Percentiles rank a stretch among this genome's conserved stretches.
These are phyloP conservation scores for Salix koriyanagi DNA, from an alignment of 345 rosid genomes.

Conservation along the genomic window DNA sequence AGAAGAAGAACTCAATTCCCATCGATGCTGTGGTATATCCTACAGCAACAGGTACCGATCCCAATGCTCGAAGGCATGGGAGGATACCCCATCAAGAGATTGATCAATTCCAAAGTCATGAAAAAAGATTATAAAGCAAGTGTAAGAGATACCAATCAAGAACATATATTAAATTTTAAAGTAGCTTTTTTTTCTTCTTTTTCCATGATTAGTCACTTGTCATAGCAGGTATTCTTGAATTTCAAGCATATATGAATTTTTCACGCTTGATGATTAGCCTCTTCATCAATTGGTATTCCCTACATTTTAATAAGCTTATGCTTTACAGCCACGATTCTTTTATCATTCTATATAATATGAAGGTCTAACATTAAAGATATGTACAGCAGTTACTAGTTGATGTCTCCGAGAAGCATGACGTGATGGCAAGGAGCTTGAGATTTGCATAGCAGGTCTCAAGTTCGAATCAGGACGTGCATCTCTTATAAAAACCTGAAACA, in stretches of 20 bases:
- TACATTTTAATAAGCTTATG: background rate
- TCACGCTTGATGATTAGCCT: conserved; percentile 9
- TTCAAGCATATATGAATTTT: conserved; percentile 29
- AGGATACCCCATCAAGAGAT: conserved; percentile 27
- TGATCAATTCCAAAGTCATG: conserved; percentile 25
- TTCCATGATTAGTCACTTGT: conserved; percentile 42
- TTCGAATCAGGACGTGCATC: accelerated
- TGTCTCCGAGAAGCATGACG: background rate
- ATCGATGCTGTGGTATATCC: conserved; percentile 3
- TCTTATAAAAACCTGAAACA: too few relatives aligned
- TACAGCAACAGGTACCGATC: conserved; percentile 4
- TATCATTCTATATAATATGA: background rate
- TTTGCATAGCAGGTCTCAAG: accelerated
- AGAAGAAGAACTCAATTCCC: conserved; percentile 21
- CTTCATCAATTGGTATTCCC: conserved; percentile 12
- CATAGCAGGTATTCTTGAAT: conserved; percentile 29
- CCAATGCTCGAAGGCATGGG: conserved; percentile 29
- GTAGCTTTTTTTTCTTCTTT: background rate
- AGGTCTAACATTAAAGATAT: background rate
- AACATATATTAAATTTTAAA: conserved; percentile 11
- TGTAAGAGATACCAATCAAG: conserved; percentile 18
- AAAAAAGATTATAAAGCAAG: conserved; percentile 16
- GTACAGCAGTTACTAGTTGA: background rate
- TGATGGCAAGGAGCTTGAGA: too few relatives aligned
- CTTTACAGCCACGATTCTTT: conserved; percentile 5